phyloP scores from a whole-genome alignment of 768 basidiomycete species.

The Leccinum boreale region DNA sequence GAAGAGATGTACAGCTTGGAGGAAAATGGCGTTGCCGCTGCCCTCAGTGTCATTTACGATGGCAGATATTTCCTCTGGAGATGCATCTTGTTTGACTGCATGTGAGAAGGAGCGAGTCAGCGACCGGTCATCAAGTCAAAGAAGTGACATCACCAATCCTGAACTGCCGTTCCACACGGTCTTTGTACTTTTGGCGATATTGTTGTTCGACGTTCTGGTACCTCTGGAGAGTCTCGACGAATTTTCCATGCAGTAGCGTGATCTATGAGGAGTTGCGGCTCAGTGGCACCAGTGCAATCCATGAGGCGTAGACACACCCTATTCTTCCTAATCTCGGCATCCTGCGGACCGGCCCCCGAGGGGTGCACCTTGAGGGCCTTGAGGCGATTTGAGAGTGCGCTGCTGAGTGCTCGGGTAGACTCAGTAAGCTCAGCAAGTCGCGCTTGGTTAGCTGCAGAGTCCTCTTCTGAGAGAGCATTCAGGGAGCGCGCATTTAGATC shows the following conservation, averaged over 20 bases:
- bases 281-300: not conserved
- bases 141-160: slow-evolving; percentile 54
- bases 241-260: slow-evolving; percentile 60
- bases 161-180: slow-evolving; percentile 71
- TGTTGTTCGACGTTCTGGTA: slow-evolving; percentile 78
- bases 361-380: slow-evolving; percentile 48
- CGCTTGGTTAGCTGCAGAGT: slow-evolving; percentile 37
- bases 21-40: slow-evolving; percentile 67
- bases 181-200: slow-evolving; percentile 58
- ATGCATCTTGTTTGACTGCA: slow-evolving; percentile 83
- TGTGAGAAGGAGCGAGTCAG: not conserved
- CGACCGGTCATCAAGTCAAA: not conserved
- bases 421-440: slow-evolving; percentile 57
- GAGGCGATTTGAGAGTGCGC: slow-evolving; percentile 56
- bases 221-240: slow-evolving; percentile 71
- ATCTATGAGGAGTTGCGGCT: slow-evolving; percentile 37
- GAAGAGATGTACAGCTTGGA: slow-evolving; percentile 52
- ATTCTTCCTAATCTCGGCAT: slow-evolving; percentile 45
- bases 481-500: slow-evolving; percentile 50
- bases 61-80: slow-evolving; percentile 70
- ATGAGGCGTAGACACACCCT: slow-evolving; percentile 15
- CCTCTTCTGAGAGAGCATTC: slow-evolving; percentile 46
- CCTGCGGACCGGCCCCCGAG: slow-evolving; percentile 31
- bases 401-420: slow-evolving; percentile 59
- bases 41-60: slow-evolving; percentile 63